Evolutionary conservation across 2,329 filamentous ascomycete genomes (phyloP).

Genomic region (Esteya vermicola): DNA sequence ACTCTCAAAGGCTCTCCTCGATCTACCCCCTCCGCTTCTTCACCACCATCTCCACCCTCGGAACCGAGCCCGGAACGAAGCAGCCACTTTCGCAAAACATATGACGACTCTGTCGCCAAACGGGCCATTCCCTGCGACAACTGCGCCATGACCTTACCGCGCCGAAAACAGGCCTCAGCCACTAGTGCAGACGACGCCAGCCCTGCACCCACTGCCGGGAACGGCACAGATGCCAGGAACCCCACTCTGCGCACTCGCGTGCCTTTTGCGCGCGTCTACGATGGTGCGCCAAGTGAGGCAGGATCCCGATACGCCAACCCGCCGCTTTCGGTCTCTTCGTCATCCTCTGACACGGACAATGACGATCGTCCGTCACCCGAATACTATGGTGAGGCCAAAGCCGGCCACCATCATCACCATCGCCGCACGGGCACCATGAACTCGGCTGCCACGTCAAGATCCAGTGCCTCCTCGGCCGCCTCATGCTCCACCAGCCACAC

Average conservation of each 20-base stretch:
- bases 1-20: background rate
- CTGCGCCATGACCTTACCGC: constrained; percentile 51
- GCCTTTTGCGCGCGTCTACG: constrained; percentile 44
- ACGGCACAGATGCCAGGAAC: constrained; percentile 24
- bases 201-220: background rate
- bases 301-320: constrained; percentile 37
- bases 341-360: constrained; percentile 33
- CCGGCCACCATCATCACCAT: constrained; percentile 11
- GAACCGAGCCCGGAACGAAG: constrained; percentile 33
- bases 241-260: constrained; percentile 47
- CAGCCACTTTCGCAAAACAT: constrained; percentile 39
- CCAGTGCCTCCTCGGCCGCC: constrained; percentile 34
- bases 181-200: constrained; percentile 10
- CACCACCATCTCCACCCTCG: constrained; percentile 8
- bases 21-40: constrained; percentile 18
- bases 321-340: constrained; percentile 21
- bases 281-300: constrained; percentile 21
- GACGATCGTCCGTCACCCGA: constrained; percentile 25
- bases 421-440: constrained; percentile 26
- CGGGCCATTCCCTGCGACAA: constrained; percentile 53
- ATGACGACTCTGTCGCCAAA: constrained; percentile 50
- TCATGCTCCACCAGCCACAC: constrained; percentile 31
- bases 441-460: constrained; percentile 34
- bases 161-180: constrained; percentile 20
- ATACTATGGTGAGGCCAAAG: constrained; percentile 9